Evolutionary conservation across 768 basidiomycete genomes (phyloP).

Genomic region (Hirschioporus abietinus): DNA sequence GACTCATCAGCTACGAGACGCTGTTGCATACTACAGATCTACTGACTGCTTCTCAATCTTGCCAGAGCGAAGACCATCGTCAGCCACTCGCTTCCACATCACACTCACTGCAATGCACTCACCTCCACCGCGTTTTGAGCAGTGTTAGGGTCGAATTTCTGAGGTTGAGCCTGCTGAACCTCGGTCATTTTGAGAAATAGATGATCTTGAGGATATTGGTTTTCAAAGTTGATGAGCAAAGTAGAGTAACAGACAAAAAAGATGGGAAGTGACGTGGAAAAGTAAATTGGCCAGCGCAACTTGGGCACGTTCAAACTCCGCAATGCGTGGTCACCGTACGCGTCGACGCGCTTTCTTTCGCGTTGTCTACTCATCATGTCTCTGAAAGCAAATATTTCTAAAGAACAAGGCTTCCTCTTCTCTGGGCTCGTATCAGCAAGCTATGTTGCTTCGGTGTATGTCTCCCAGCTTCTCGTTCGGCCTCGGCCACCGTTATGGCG

Average conservation of each 20-base stretch:
- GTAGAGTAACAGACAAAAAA: neutral
- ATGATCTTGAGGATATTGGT: conserved; percentile 12
- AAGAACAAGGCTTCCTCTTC: neutral
- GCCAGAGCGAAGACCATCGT: conserved; percentile 7
- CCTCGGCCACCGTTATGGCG: neutral
- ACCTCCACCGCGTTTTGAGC: conserved; percentile 93
- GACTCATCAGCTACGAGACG: conserved; percentile 10
- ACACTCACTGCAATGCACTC: conserved; percentile 18
- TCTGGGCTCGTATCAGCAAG: neutral
- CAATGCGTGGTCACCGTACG: too few relatives aligned
- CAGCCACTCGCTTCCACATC: neutral
- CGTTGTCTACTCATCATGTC: too few relatives aligned
- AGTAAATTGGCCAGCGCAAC: too few relatives aligned
- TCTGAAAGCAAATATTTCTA: neutral
- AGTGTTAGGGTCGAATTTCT: conserved; percentile 76
- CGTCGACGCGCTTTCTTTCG: too few relatives aligned
- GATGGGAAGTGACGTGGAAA: neutral
- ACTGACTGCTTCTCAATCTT: conserved; percentile 96
- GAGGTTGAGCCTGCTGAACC: neutral
- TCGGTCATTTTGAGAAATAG: neutral
- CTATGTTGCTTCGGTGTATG: neutral
- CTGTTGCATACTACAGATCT: neutral
- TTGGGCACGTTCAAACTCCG: neutral
- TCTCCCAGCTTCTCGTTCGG: neutral
- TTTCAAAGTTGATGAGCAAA: neutral